Evolutionary conservation across 441 rosid species (phyloP).

Genomic region (Syzygium malaccense): DNA sequence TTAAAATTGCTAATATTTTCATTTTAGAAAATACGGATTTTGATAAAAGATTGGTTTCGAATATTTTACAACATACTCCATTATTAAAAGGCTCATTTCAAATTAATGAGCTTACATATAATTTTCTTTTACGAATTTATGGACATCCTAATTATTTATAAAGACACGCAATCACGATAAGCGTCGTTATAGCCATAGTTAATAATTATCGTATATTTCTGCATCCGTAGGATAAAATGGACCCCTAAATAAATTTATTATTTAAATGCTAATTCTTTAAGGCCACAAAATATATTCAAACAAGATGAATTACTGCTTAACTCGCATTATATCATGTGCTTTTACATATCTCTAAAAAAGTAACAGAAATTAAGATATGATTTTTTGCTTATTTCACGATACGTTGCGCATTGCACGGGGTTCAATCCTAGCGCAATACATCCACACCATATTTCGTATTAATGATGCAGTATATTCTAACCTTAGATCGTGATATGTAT

Average conservation of each 20-base stretch:
- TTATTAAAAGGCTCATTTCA: not conserved
- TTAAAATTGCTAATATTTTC: not conserved
- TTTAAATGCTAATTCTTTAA: not conserved
- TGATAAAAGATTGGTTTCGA: not conserved
- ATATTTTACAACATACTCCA: not conserved
- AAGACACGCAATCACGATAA: not conserved
- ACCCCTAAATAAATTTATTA: not conserved
- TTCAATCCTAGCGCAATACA: not conserved
- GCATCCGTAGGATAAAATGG: not conserved
- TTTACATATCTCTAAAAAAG: not conserved
- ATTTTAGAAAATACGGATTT: not conserved
- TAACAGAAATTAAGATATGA: not conserved
- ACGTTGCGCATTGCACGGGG: not conserved
- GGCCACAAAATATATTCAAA: not conserved
- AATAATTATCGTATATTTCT: not conserved
- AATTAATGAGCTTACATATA: not conserved
- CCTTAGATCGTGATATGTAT: accelerated
- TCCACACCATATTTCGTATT: not conserved
- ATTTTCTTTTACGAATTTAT: not conserved
- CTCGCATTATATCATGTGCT: not conserved
- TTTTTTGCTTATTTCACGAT: not conserved
- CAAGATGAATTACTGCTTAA: not conserved
- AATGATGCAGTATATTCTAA: not conserved
- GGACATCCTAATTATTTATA: not conserved
- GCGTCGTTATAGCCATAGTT: not conserved